Evolutionary conservation across 441 rosid species (phyloP).

Genomic region (Biscutella laevigata): DNA sequence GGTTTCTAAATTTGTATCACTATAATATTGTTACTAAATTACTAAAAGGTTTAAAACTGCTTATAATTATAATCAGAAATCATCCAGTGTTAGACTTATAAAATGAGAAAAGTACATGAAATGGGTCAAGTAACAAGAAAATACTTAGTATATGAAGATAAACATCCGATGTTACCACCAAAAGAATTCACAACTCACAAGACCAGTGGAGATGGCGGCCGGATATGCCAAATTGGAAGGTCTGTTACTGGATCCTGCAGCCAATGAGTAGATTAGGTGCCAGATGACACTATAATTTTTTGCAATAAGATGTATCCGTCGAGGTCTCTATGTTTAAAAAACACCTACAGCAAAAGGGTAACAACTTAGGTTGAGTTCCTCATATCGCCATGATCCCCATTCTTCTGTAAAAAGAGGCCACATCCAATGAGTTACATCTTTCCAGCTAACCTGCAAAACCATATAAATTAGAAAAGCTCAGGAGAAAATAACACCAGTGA

Average conservation of each 20-base stretch:
- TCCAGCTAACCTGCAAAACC: slow-evolving; percentile 59
- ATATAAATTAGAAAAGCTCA: background rate
- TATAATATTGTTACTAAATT: background rate
- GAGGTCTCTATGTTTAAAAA: background rate
- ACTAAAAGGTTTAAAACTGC: background rate
- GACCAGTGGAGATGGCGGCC: slow-evolving; percentile 56
- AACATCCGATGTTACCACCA: background rate
- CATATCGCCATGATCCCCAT: slow-evolving; percentile 84
- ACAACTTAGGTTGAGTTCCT: slow-evolving; percentile 65
- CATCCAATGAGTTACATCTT: slow-evolving; percentile 91
- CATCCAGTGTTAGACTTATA: background rate
- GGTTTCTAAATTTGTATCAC: background rate
- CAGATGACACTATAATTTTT: background rate
- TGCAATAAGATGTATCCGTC: background rate
- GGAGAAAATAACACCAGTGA: background rate
- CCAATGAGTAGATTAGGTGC: background rate
- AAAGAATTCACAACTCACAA: slow-evolving; percentile 43
- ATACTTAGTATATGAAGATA: background rate
- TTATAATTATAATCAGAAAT: background rate
- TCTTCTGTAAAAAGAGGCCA: slow-evolving; percentile 83
- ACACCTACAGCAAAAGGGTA: slow-evolving; percentile 71
- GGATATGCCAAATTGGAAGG: slow-evolving; percentile 64
- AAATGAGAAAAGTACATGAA: background rate
- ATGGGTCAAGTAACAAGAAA: background rate
- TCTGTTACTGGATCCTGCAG: slow-evolving; percentile 92